A percentile compares a stretch with the other conserved stretches of the same genome.
Conservation (phyloP, 1,139 yeast species). For the Kodamaea sp. region DNA sequence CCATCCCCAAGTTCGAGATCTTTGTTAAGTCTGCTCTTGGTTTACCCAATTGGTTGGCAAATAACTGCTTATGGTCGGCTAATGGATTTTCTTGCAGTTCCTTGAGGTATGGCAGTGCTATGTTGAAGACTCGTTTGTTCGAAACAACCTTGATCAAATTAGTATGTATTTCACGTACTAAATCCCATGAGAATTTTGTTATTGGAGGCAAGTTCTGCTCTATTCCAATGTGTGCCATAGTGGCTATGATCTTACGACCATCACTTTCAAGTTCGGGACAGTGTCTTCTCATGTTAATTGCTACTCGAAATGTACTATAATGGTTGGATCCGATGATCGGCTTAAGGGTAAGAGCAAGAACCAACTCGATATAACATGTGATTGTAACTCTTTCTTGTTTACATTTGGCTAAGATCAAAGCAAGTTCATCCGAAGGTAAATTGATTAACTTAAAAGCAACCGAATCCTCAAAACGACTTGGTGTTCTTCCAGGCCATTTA, state of each 20-base stretch:
- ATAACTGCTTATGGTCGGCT: constrained; percentile 21
- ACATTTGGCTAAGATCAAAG: constrained; percentile 26
- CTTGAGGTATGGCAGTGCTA: constrained; percentile 20
- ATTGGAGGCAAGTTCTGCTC: constrained; percentile 30
- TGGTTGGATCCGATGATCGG: constrained; percentile 21
- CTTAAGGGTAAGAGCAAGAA: constrained; percentile 26
- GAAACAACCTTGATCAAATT: constrained; percentile 18
- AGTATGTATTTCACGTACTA: constrained; percentile 21
- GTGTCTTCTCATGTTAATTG: constrained; percentile 35
- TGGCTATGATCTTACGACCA: constrained; percentile 30
- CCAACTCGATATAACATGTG: constrained; percentile 31
- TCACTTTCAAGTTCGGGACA: constrained; percentile 15
- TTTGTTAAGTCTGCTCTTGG: constrained; percentile 34
- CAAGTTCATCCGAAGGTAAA: constrained; percentile 24
- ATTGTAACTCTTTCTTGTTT: constrained; percentile 30
- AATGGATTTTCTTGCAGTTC: constrained; percentile 12
- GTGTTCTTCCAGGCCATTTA: constrained; percentile 36
- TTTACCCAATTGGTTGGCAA: constrained; percentile 22
- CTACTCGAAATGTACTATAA: constrained; percentile 27
- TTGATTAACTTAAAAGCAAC: constrained; percentile 32
- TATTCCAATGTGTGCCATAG: constrained; percentile 34
- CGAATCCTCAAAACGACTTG: constrained; percentile 17
- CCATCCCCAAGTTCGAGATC: constrained; percentile 39
- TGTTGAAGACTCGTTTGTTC: constrained; percentile 26
- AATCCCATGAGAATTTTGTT: constrained; percentile 34